A percentile compares a stretch with the other conserved stretches of the same genome.
Evolutionary conservation across 1,284 basidiomycete genomes (phyloP).

Genomic region (Boletus smithii): DNA sequence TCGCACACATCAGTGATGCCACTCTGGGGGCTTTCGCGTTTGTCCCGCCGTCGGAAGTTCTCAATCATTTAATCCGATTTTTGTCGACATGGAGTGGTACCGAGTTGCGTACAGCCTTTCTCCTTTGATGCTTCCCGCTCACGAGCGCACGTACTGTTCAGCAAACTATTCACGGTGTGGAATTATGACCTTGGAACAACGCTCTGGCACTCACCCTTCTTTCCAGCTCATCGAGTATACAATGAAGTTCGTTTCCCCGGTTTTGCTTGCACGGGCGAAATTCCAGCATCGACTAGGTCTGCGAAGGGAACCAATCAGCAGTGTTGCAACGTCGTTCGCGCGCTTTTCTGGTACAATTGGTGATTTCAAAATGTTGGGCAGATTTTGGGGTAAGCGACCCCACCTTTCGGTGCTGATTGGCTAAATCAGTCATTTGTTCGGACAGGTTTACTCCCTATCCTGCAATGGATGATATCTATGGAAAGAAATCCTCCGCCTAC

Average conservation of each 20-base stretch:
- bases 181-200: neutral
- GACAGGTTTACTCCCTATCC: constrained; percentile 68
- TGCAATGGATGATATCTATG: constrained; percentile 73
- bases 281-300: constrained; percentile 62
- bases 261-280: constrained; percentile 62
- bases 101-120: constrained; percentile 55
- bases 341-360: constrained; percentile 57
- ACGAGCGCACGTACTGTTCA: constrained; percentile 29
- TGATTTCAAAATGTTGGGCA: constrained; percentile 68
- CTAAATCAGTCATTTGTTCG: constrained; percentile 1
- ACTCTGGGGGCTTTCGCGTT: constrained; percentile 60
- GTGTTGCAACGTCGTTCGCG: constrained; percentile 47
- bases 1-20: constrained; percentile 53
- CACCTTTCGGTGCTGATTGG: neutral
- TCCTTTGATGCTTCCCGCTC: constrained; percentile 18
- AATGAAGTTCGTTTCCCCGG: constrained; percentile 63
- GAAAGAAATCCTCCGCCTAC: constrained; percentile 69
- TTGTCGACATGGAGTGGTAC: constrained; percentile 78
- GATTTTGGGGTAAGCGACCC: constrained; percentile 64
- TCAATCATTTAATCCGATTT: constrained; percentile 70
- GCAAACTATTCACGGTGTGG: constrained; percentile 71
- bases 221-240: constrained; percentile 66
- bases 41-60: constrained; percentile 55
- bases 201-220: neutral
- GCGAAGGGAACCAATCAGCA: constrained; percentile 48